These are phyloP conservation scores for Trametes sp. DNA, from an alignment of 1,284 basidiomycete species.

Conservation along the genomic window DNA sequence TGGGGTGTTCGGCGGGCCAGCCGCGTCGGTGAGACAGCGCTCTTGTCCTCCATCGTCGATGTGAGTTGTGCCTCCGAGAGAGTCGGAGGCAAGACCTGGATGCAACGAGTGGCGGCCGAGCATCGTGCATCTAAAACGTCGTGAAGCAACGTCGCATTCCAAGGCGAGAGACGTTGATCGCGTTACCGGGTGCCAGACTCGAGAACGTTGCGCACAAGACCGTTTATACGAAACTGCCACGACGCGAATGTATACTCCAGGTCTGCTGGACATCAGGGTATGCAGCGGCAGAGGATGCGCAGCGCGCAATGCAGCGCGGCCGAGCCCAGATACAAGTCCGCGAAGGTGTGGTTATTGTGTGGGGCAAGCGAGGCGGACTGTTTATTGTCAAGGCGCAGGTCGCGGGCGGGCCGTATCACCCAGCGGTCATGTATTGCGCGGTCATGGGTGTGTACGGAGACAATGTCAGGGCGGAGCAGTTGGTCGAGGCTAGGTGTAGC, in stretches of 20 bases:
- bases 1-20: too few species aligned
- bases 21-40: too few species aligned
- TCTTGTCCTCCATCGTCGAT: too few species aligned
- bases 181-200: too few species aligned
- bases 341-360: conserved; percentile 20
- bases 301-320: neutral
- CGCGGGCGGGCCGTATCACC: neutral
- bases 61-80: too few species aligned
- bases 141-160: neutral
- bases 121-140: too few species aligned
- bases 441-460: conserved; percentile 1
- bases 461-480: neutral
- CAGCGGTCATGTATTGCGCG: neutral
- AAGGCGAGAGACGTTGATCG: too few species aligned
- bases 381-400: conserved; percentile 17
- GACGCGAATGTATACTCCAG: neutral
- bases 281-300: neutral
- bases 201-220: neutral
- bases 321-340: conserved; percentile 20
- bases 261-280: neutral
- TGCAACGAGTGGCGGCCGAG: too few species aligned
- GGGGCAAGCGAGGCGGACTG: neutral
- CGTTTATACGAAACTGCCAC: neutral
- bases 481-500: neutral
- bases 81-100: too few species aligned